Evolutionary conservation across 495 filamentous ascomycete genomes (phyloP), one percentile per base, ranked within the genome.

Genomic region (Usnea hakonensis): DNA sequence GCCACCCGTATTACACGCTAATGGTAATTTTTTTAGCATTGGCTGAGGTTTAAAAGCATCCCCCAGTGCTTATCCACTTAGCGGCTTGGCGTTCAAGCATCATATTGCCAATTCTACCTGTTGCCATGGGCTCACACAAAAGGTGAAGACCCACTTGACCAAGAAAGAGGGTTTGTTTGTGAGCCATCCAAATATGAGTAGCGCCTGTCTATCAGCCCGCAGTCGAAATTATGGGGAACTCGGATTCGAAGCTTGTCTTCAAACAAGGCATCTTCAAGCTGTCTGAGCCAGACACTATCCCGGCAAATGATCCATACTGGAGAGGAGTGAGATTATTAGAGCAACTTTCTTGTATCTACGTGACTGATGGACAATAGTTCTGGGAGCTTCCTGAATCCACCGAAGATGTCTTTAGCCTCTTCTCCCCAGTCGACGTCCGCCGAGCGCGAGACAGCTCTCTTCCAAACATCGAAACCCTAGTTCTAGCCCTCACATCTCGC

Each of bases 241-340:
- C 94, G 74, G 95, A 99, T 79, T 97, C 93, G 65, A 99, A 99
- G 84, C 87, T 97, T 69, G 90, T 91, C 69, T 97, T 99, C 84
- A 99, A 97, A 76, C 89, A 96, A 75, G 94, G 92, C 73, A 96
- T 99, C 79, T 99, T 99, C 79, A 86, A 88, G 71, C 85, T 99
- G 58, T 95, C 91, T 21, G 92, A 96, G 73, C 86, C 94, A 72
- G 84, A 87, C 67, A 81, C 88, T 67, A 97, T 99, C 68, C 83
- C 91, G 50, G 83, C 90, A 46, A 86, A 92, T 72, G 91, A 96
- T 78, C 80, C 85, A 16, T 97, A 95, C 78, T 99, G 94, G 94
- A 83, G 90, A 59, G 89, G 90, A 68, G 91, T 95, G 74, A 70
- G 86, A 78, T 21, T 41, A 30, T 54, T 53, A 41, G 48, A 58